These are phyloP conservation scores for Penicillium sp. DNA, from an alignment of 2,329 filamentous ascomycete genomes.

Conservation along the genomic window DNA sequence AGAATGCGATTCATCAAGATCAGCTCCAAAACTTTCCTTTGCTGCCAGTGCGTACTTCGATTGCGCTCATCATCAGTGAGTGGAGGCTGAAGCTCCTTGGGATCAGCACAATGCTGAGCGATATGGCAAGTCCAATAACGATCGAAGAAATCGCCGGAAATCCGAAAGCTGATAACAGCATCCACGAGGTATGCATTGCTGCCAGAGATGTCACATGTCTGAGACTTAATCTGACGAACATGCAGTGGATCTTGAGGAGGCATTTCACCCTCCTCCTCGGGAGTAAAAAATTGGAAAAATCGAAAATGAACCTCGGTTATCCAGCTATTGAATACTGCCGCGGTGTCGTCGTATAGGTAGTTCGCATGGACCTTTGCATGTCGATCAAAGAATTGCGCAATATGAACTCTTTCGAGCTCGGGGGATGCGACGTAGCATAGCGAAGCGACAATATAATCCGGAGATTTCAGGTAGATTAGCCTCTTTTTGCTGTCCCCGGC, in stretches of 20 bases:
- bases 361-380: slow-evolving; percentile 20
- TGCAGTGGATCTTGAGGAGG: neutral
- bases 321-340: slow-evolving; percentile 30
- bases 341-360: slow-evolving; percentile 31
- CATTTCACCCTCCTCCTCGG: neutral
- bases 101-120: slow-evolving; percentile 20
- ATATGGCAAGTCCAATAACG: slow-evolving; percentile 39
- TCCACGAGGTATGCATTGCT: slow-evolving; percentile 14
- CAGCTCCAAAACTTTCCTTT: slow-evolving; percentile 36
- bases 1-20: slow-evolving; percentile 29
- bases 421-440: slow-evolving; percentile 19
- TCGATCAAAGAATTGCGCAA: slow-evolving; percentile 27
- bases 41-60: slow-evolving; percentile 21
- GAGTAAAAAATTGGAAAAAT: slow-evolving; percentile 20
- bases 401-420: slow-evolving; percentile 7
- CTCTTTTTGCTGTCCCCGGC: slow-evolving; percentile 9
- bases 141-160: slow-evolving; percentile 38
- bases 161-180: slow-evolving; percentile 30
- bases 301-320: slow-evolving; percentile 36
- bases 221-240: slow-evolving; percentile 8
- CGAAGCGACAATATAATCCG: slow-evolving; percentile 4
- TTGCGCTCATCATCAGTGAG: neutral
- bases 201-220: slow-evolving; percentile 3
- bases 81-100: neutral
- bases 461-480: slow-evolving; percentile 12